These are phyloP conservation scores for Euphorbia peplus DNA, from an alignment of 345 rosid species.

Conservation along the genomic window DNA sequence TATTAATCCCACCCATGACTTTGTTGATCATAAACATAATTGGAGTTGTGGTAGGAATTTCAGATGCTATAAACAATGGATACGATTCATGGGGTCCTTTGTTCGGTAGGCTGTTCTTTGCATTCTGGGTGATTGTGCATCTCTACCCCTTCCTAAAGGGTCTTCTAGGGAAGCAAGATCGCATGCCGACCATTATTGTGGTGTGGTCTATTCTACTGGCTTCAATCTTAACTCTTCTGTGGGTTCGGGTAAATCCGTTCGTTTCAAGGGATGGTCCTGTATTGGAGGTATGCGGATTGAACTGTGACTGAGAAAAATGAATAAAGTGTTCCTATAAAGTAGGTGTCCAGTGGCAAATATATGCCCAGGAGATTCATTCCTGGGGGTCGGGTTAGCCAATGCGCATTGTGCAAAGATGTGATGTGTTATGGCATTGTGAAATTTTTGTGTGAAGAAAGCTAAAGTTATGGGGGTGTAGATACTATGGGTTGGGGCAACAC, in stretches of 20 bases:
- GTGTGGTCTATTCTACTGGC: conserved; percentile 97
- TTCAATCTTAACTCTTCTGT: conserved; percentile 86
- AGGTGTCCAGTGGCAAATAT: conserved; percentile 1
- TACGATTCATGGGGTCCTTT: conserved; percentile 99
- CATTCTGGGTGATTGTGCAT: conserved; percentile 91
- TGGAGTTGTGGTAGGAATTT: conserved; percentile 89
- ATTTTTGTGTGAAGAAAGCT: conserved; percentile 22
- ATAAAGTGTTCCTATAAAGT: background rate
- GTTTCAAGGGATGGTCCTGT: conserved; percentile 83
- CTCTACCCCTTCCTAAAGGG: conserved; percentile 99
- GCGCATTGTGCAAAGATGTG: background rate
- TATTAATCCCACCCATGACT: conserved; percentile 84
- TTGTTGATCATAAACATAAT: conserved; percentile 78
- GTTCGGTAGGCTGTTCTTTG: conserved; percentile 87
- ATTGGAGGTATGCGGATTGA: conserved; percentile 81
- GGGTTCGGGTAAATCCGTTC: conserved; percentile 94
- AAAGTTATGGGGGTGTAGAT: conserved; percentile 31
- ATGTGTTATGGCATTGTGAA: conserved; percentile 7
- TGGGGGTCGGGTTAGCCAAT: background rate
- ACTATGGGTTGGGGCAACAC: conserved; percentile 20
- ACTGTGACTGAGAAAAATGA: conserved; percentile 54
- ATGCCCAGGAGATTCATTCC: too few species aligned
- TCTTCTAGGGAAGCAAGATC: conserved; percentile 87
- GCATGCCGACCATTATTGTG: conserved; percentile 87
- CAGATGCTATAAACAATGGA: conserved; percentile 94